A percentile compares a stretch with the other conserved stretches of the same genome.
Conservation (phyloP, 225 moss, liverwort and hornwort genomes). For the Sphagnum tenellum region DNA sequence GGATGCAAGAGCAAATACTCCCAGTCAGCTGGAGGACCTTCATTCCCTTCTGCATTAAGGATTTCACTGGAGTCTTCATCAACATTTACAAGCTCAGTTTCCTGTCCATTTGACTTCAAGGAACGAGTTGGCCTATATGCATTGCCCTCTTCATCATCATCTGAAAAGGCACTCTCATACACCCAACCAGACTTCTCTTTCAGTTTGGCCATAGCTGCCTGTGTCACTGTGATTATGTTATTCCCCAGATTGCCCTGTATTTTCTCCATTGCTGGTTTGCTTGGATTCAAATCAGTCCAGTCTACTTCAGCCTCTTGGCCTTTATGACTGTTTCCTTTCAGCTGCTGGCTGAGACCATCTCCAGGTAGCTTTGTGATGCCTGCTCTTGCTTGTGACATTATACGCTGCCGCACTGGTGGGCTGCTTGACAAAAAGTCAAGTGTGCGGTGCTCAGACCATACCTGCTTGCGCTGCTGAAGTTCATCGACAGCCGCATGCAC, state of each 20-base stretch:
- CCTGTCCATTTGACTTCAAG: slow-evolving; percentile 13
- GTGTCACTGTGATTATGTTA: slow-evolving; percentile 50
- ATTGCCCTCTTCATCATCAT: slow-evolving; percentile 30
- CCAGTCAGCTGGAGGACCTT: slow-evolving; percentile 18
- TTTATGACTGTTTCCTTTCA: slow-evolving; percentile 25
- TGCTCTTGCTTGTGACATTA: slow-evolving; percentile 71
- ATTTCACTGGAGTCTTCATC: slow-evolving; percentile 22
- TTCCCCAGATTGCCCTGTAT: slow-evolving; percentile 14
- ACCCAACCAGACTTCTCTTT: slow-evolving; percentile 90
- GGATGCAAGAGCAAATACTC: slow-evolving; percentile 30
- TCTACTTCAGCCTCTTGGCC: slow-evolving; percentile 17
- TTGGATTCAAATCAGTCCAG: slow-evolving; percentile 13
- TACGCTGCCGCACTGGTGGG: slow-evolving; percentile 84
- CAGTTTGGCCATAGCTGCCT: slow-evolving; percentile 79
- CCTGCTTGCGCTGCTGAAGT: slow-evolving; percentile 63
- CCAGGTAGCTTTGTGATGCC: slow-evolving; percentile 27
- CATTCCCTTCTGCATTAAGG: slow-evolving; percentile 22
- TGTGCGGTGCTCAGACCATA: slow-evolving; percentile 79
- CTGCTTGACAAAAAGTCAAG: slow-evolving; percentile 82
- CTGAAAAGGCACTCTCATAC: slow-evolving; percentile 81
- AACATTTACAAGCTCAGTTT: slow-evolving; percentile 7
- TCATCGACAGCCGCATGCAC: slow-evolving; percentile 74
- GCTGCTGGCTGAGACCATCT: slow-evolving; percentile 22
- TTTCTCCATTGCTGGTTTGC: slow-evolving; percentile 23
- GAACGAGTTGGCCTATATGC: slow-evolving; percentile 3